phyloP scores from a whole-genome alignment of 495 filamentous ascomycete genomes.

The Penicillium goetzii region DNA sequence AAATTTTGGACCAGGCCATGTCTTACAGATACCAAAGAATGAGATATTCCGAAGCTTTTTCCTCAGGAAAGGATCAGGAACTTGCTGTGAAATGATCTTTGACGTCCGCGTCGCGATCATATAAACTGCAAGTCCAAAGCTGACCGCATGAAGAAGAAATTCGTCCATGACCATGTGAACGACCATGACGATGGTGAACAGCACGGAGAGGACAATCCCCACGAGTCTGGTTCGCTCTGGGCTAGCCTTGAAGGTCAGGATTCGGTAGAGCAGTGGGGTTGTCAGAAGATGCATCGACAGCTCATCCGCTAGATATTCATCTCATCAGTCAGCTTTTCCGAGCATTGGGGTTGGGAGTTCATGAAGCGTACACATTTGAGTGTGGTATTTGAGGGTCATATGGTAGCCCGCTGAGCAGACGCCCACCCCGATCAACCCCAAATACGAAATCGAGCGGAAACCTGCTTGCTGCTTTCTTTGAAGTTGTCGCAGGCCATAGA shows the following conservation, averaged over 20 bases:
- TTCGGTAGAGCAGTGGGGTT: slow-evolving; percentile 36
- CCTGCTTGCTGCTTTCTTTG: slow-evolving; percentile 17
- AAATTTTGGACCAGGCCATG: neutral
- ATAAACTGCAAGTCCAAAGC: slow-evolving; percentile 31
- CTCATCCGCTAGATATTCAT: slow-evolving; percentile 32
- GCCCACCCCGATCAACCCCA: slow-evolving; percentile 38
- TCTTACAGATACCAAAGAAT: slow-evolving; percentile 34
- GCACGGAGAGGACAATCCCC: slow-evolving; percentile 20
- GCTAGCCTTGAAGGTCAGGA: slow-evolving; percentile 33
- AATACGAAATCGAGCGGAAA: slow-evolving; percentile 34
- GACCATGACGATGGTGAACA: slow-evolving; percentile 36
- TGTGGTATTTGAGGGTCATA: slow-evolving; percentile 42
- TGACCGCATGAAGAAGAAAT: slow-evolving; percentile 34
- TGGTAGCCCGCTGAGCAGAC: slow-evolving; percentile 39
- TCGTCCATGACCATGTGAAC: slow-evolving; percentile 41
- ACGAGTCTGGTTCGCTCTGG: slow-evolving; percentile 21
- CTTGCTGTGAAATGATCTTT: slow-evolving; percentile 28
- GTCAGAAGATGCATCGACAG: slow-evolving; percentile 43
- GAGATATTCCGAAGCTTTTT: slow-evolving; percentile 24
- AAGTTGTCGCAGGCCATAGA: slow-evolving; percentile 33
- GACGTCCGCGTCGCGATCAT: slow-evolving; percentile 29
- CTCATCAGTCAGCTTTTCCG: neutral
- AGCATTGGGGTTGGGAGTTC: neutral
- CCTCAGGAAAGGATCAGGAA: slow-evolving; percentile 20
- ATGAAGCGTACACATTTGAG: slow-evolving; percentile 37